Conservation (phyloP, 768 basidiomycete species). For the Panaeolus cyanescens region DNA sequence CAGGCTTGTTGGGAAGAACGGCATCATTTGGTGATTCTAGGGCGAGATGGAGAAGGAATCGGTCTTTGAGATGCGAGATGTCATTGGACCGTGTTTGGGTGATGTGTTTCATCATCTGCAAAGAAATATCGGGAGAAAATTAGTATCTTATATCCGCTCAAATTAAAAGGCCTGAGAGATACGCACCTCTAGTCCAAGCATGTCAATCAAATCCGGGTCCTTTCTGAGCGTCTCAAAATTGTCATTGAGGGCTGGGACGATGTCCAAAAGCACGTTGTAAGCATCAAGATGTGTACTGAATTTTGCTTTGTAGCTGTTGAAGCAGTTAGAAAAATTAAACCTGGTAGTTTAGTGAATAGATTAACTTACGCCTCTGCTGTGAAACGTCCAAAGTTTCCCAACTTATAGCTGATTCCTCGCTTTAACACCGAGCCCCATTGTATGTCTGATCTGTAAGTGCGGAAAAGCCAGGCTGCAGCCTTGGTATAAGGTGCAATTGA, state of each 20-base stretch:
- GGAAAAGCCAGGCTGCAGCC: no score
- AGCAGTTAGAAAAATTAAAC: no score
- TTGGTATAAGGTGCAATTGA: no score
- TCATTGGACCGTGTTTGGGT: background rate
- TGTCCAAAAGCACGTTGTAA: background rate
- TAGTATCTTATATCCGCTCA: background rate
- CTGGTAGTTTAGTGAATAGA: no score
- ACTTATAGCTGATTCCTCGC: no score
- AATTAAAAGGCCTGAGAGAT: no score
- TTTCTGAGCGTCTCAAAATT: background rate
- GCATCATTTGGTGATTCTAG: background rate
- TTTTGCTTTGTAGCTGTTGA: background rate
- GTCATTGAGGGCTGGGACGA: background rate
- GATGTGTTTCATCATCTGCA: background rate
- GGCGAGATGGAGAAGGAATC: background rate
- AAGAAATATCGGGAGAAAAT: no score
- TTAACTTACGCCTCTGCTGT: no score
- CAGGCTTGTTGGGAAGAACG: background rate
- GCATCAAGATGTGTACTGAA: background rate
- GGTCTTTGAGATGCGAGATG: background rate
- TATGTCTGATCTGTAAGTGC: no score
- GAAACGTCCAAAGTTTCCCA: no score
- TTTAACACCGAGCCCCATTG: no score
- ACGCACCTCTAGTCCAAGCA: background rate
- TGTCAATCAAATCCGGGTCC: background rate